Evolutionary conservation across 2,329 filamentous ascomycete genomes (phyloP).

Genomic region (Epicoccum sorghinum): DNA sequence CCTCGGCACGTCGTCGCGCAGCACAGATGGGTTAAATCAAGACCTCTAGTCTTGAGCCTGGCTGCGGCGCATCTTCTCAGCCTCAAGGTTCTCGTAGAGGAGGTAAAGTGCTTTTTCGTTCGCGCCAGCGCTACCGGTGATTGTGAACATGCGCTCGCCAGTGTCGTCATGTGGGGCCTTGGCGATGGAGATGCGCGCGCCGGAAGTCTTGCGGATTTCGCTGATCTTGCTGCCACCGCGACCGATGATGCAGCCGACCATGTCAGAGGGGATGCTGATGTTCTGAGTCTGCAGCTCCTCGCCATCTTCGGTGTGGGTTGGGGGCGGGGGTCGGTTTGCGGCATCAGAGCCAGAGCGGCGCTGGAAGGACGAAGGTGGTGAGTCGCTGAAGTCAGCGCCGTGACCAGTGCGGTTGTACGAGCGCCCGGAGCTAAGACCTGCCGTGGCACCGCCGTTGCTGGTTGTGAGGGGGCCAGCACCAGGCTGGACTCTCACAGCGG

Average conservation of each 20-base stretch:
- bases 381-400: slow-evolving; percentile 95
- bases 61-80: slow-evolving; percentile 97
- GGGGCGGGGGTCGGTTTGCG: slow-evolving; percentile 74
- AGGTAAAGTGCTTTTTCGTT: slow-evolving; percentile 97
- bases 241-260: slow-evolving; percentile 99
- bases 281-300: slow-evolving; percentile 99
- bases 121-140: slow-evolving; percentile 90
- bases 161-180: slow-evolving; percentile 97
- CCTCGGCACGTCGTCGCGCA: slow-evolving; percentile 2
- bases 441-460: slow-evolving; percentile 59
- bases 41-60: slow-evolving; percentile 61
- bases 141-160: slow-evolving; percentile 99
- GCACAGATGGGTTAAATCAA: slow-evolving; percentile 6
- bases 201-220: slow-evolving; percentile 96
- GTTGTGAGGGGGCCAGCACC: slow-evolving; percentile 59
- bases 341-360: slow-evolving; percentile 86
- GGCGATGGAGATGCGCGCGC: slow-evolving; percentile 95
- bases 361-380: slow-evolving; percentile 65
- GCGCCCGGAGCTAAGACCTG: slow-evolving; percentile 61
- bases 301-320: slow-evolving; percentile 91
- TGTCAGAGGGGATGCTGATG: slow-evolving; percentile 98
- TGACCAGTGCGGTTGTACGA: slow-evolving; percentile 93
- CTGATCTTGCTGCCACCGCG: slow-evolving; percentile 95
- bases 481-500: slow-evolving; percentile 83
- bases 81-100: slow-evolving; percentile 97